These are phyloP conservation scores for Boletus reticulatus DNA, from an alignment of 768 basidiomycete species.

Conservation along the genomic window DNA sequence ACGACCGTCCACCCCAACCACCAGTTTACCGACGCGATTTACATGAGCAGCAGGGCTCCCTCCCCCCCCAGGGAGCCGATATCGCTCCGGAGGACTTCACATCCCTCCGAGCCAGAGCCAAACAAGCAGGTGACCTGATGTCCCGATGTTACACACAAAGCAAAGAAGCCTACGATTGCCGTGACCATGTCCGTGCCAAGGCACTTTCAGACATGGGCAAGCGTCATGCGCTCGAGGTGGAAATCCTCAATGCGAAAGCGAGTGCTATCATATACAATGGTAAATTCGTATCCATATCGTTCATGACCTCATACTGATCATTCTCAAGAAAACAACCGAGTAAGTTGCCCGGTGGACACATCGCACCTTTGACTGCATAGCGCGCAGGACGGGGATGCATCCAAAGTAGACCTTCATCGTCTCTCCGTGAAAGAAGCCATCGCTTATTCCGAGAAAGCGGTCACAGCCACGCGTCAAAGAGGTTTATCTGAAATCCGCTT, in stretches of 20 bases:
- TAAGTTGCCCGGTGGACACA: conserved; percentile 15
- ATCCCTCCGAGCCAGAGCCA: conserved; percentile 69
- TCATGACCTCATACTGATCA: background rate
- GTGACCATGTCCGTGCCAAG: conserved; percentile 78
- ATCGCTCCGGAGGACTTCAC: conserved; percentile 38
- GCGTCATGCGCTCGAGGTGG: conserved; percentile 71
- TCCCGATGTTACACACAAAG: conserved; percentile 60
- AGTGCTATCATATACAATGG: conserved; percentile 76
- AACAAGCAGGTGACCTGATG: conserved; percentile 77
- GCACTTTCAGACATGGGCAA: conserved; percentile 78
- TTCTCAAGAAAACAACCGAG: conserved; percentile 70
- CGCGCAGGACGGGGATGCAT: conserved; percentile 54
- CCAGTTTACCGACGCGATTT: conserved; percentile 4
- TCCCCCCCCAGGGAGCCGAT: background rate
- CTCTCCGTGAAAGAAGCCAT: conserved; percentile 93
- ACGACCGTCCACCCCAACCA: too few relatives aligned
- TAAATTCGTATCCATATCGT: conserved; percentile 34
- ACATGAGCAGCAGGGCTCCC: conserved; percentile 8
- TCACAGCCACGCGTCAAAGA: conserved; percentile 57
- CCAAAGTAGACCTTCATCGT: conserved; percentile 87
- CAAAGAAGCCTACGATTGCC: conserved; percentile 66
- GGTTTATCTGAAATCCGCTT: conserved; percentile 66
- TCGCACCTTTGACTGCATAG: background rate
- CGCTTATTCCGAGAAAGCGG: conserved; percentile 62
- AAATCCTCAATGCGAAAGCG: conserved; percentile 73